phyloP scores from a whole-genome alignment of 2,329 filamentous ascomycete species.

The Colletotrichum somersetense region DNA sequence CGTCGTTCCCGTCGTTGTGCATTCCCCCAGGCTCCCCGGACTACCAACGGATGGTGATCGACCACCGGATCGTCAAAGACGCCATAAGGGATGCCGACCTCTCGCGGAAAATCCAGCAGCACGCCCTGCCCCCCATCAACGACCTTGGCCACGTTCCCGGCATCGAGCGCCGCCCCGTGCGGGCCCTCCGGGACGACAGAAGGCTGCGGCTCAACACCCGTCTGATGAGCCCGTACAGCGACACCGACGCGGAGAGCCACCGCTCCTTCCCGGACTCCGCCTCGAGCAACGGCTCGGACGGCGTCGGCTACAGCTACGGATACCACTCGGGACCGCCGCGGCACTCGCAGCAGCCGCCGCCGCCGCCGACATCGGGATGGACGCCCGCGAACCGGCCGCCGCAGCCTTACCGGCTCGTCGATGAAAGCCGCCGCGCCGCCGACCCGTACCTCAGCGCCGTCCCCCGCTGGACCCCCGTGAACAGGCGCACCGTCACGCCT shows the following conservation, averaged over 20 bases:
- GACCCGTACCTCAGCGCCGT: conserved; percentile 61
- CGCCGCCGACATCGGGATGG: conserved; percentile 45
- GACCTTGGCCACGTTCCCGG: conserved; percentile 23
- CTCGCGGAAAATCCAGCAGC: conserved; percentile 54
- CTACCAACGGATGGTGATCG: conserved; percentile 77
- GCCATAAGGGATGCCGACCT: conserved; percentile 64
- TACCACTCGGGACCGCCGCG: conserved; percentile 18
- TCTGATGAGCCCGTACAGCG: conserved; percentile 54
- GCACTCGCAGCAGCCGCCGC: conserved; percentile 11
- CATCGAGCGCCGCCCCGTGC: conserved; percentile 29
- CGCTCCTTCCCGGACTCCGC: conserved; percentile 45
- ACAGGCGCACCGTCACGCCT: conserved; percentile 27
- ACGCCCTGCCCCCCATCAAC: conserved; percentile 36
- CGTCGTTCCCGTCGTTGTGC: conserved; percentile 81
- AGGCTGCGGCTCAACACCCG: conserved; percentile 45
- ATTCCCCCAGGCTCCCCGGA: conserved; percentile 71
- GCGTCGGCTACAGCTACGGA: conserved; percentile 28
- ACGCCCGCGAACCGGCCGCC: conserved; percentile 46
- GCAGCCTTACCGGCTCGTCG: conserved; percentile 34
- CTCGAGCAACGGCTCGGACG: conserved; percentile 40
- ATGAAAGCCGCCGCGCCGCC: conserved; percentile 43
- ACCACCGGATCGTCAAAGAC: conserved; percentile 64
- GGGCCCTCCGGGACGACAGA: conserved; percentile 45
- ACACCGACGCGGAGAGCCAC: conserved; percentile 56
- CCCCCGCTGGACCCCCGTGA: conserved; percentile 51